Evolutionary conservation across 768 basidiomycete species (phyloP).

Genomic region (Multifurca ochricompacta): DNA sequence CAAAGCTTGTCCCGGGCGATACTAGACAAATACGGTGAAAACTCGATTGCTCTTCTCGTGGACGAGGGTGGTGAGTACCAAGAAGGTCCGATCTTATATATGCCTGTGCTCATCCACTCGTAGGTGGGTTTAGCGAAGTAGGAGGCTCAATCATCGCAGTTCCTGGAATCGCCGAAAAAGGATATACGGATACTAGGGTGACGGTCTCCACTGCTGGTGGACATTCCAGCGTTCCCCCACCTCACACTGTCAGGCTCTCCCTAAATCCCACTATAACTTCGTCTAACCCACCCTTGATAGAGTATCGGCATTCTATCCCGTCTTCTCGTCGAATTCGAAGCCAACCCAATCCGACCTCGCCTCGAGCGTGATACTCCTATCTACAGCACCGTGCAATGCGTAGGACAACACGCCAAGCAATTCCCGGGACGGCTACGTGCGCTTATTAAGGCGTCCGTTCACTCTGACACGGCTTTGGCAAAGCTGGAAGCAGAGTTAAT

Average conservation of each 20-base stretch:
- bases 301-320: conserved; percentile 45
- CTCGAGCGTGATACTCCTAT: conserved; percentile 27
- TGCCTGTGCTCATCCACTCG: not conserved
- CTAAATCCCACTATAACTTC: not conserved
- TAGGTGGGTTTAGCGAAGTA: conserved; percentile 27
- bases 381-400: conserved; percentile 34
- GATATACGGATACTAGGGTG: conserved; percentile 36
- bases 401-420: conserved; percentile 34
- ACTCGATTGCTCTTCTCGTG: conserved; percentile 46
- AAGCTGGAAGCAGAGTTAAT: conserved; percentile 28
- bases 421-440: conserved; percentile 27
- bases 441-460: conserved; percentile 23
- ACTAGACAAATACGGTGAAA: conserved; percentile 38
- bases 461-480: conserved; percentile 22
- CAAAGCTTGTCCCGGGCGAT: conserved; percentile 33
- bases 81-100: not conserved
- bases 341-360: conserved; percentile 17
- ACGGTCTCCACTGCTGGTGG: conserved; percentile 42
- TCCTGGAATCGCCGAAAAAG: conserved; percentile 37
- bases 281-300: conserved; percentile 21
- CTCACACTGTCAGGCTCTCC: conserved; percentile 38
- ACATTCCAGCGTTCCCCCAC: conserved; percentile 46
- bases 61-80: conserved; percentile 47
- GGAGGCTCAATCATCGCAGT: conserved; percentile 26
- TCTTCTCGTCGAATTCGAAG: not conserved